Evolutionary conservation across 2,329 filamentous ascomycete genomes (phyloP).

Genomic region (Thelonectria blattea): DNA sequence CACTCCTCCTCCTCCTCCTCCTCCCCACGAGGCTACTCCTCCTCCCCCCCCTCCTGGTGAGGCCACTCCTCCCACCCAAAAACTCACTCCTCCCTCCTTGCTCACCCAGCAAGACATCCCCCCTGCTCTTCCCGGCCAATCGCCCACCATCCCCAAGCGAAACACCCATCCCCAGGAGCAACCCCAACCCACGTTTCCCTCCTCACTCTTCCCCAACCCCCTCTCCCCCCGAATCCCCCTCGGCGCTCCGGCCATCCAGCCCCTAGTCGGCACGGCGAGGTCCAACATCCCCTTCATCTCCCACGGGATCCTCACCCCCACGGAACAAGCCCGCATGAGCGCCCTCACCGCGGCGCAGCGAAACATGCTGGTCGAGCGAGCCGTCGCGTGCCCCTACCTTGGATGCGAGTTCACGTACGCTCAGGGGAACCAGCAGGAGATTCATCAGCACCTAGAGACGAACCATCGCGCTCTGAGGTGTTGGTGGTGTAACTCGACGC

Average conservation of each 20-base stretch:
- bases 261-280: slow-evolving; percentile 43
- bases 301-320: slow-evolving; percentile 48
- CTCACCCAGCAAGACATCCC: too few species aligned
- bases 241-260: slow-evolving; percentile 40
- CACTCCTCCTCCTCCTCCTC: too few species aligned
- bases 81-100: too few species aligned
- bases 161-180: too few species aligned
- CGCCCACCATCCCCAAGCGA: neutral
- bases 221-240: slow-evolving; percentile 24
- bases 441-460: slow-evolving; percentile 46
- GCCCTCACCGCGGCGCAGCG: slow-evolving; percentile 1
- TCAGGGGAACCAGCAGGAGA: slow-evolving; percentile 35
- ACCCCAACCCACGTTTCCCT: too few species aligned
- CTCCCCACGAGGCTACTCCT: neutral
- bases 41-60: too few species aligned
- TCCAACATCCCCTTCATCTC: slow-evolving; percentile 46
- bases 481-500: slow-evolving; percentile 43
- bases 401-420: slow-evolving; percentile 45
- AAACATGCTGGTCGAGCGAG: slow-evolving; percentile 35
- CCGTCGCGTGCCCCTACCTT: slow-evolving; percentile 46
- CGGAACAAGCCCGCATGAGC: slow-evolving; percentile 48
- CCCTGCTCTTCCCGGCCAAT: neutral
- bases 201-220: too few species aligned
- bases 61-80: too few species aligned
- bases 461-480: slow-evolving; percentile 45